phyloP scores from a whole-genome alignment of 371 early-diverging fungal genomes.

The Thermomucor indicae-seudaticae region DNA sequence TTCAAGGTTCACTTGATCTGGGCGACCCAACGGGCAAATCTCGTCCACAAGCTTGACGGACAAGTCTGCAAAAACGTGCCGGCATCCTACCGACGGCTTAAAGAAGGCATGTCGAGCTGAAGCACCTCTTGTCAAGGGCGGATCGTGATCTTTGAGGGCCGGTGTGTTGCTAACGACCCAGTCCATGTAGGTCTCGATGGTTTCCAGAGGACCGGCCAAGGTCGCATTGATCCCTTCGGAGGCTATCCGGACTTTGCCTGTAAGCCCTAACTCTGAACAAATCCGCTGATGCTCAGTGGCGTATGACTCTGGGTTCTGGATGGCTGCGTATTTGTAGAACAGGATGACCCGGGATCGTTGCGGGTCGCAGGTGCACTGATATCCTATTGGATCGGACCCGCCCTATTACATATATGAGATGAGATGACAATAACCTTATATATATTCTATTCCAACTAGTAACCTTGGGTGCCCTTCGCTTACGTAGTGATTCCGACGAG shows the following conservation, averaged over 20 bases:
- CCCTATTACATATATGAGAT: slow-evolving; percentile 11
- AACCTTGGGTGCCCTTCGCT: slow-evolving; percentile 11
- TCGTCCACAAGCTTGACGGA: slow-evolving; percentile 66
- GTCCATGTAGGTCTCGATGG: slow-evolving; percentile 48
- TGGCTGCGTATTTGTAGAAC: slow-evolving; percentile 52
- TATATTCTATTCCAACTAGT: neutral
- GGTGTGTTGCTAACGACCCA: slow-evolving; percentile 24
- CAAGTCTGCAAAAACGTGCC: slow-evolving; percentile 58
- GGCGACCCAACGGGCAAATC: slow-evolving; percentile 62
- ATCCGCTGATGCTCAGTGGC: slow-evolving; percentile 39
- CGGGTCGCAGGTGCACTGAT: slow-evolving; percentile 26
- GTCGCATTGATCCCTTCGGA: slow-evolving; percentile 69
- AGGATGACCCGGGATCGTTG: slow-evolving; percentile 46
- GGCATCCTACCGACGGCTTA: slow-evolving; percentile 66
- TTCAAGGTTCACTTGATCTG: slow-evolving; percentile 11
- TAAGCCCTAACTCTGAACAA: slow-evolving; percentile 30
- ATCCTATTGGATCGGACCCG: slow-evolving; percentile 36
- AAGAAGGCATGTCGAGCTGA: slow-evolving; percentile 46
- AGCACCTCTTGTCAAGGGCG: neutral
- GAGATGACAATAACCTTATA: neutral
- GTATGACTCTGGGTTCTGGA: slow-evolving; percentile 37
- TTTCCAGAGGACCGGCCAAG: slow-evolving; percentile 45
- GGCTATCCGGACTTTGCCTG: slow-evolving; percentile 64
- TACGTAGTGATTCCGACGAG: neutral
- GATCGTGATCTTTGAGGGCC: neutral